These are phyloP conservation scores for Torulaspora gathmanii DNA, from an alignment of 805 yeast species.

Conservation along the genomic window DNA sequence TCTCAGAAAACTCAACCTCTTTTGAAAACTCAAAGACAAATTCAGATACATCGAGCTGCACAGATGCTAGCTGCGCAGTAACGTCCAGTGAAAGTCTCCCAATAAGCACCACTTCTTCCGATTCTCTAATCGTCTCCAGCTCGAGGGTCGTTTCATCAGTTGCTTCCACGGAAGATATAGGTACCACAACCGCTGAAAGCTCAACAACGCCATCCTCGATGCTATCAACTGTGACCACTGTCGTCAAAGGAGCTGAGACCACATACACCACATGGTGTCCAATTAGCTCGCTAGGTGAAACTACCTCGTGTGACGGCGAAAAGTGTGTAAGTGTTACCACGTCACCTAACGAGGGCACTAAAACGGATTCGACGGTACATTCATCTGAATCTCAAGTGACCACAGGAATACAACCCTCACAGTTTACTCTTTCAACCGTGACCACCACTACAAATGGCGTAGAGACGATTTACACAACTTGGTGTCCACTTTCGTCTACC, in stretches of 20 bases:
- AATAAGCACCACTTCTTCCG: background rate
- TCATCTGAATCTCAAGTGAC: too few species aligned
- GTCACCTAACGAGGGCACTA: background rate
- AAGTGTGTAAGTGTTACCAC: background rate
- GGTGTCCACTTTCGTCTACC: constrained; percentile 22
- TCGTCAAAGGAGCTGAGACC: constrained; percentile 33
- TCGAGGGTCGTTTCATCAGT: too few species aligned
- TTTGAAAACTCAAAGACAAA: background rate
- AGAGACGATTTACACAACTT: constrained; percentile 29
- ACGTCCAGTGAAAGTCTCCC: background rate
- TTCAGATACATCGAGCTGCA: background rate
- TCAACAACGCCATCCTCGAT: background rate
- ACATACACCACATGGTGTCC: constrained; percentile 36
- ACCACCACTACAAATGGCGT: constrained; percentile 29
- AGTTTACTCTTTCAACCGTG: constrained; percentile 7
- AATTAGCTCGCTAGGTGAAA: background rate
- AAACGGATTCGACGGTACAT: background rate
- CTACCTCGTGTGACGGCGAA: background rate
- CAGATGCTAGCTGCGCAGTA: background rate
- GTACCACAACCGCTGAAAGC: background rate
- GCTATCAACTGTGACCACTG: constrained; percentile 32
- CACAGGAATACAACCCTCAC: background rate
- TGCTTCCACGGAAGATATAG: too few species aligned
- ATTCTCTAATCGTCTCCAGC: too few species aligned
- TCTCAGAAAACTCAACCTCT: background rate